These are phyloP conservation scores for Trifolium subterraneum DNA, from an alignment of 306 rosid species.

Conservation along the genomic window DNA sequence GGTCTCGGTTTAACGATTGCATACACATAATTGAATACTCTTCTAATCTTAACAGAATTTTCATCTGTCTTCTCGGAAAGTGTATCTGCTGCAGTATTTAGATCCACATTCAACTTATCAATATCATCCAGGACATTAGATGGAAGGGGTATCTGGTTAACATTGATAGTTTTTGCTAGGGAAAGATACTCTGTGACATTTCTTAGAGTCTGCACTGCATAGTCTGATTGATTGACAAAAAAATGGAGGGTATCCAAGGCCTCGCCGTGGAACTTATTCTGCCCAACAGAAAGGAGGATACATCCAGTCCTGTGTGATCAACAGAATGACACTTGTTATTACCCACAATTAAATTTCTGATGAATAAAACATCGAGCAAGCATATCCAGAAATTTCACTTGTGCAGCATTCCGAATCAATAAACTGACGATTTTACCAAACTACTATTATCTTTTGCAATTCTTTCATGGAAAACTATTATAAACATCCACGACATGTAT, in stretches of 20 bases:
- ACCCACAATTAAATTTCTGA: neutral
- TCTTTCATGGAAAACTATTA: slow-evolving; percentile 5
- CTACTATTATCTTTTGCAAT: slow-evolving; percentile 3
- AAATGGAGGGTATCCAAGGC: slow-evolving; percentile 75
- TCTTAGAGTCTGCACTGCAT: slow-evolving; percentile 76
- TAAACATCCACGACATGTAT: neutral
- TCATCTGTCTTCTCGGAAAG: slow-evolving; percentile 66
- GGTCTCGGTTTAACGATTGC: slow-evolving; percentile 45
- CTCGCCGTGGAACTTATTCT: slow-evolving; percentile 75
- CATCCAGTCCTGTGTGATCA: slow-evolving; percentile 83
- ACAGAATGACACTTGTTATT: slow-evolving; percentile 40
- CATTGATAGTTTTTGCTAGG: slow-evolving; percentile 88
- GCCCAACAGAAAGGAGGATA: slow-evolving; percentile 85
- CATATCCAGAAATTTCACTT: slow-evolving; percentile 9
- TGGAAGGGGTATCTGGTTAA: slow-evolving; percentile 81
- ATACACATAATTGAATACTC: slow-evolving; percentile 78
- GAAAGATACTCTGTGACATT: slow-evolving; percentile 90
- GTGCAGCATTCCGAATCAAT: slow-evolving; percentile 5
- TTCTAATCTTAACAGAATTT: slow-evolving; percentile 68
- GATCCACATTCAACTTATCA: slow-evolving; percentile 73
- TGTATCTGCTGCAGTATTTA: slow-evolving; percentile 80
- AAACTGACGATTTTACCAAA: neutral
- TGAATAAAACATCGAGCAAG: slow-evolving; percentile 14
- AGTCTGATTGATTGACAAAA: slow-evolving; percentile 95
- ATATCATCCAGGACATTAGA: slow-evolving; percentile 77